Percentiles rank a stretch among this genome's conserved stretches.
phyloP scores from a whole-genome alignment of 306 rosid genomes.

The Rosa lucieae region DNA sequence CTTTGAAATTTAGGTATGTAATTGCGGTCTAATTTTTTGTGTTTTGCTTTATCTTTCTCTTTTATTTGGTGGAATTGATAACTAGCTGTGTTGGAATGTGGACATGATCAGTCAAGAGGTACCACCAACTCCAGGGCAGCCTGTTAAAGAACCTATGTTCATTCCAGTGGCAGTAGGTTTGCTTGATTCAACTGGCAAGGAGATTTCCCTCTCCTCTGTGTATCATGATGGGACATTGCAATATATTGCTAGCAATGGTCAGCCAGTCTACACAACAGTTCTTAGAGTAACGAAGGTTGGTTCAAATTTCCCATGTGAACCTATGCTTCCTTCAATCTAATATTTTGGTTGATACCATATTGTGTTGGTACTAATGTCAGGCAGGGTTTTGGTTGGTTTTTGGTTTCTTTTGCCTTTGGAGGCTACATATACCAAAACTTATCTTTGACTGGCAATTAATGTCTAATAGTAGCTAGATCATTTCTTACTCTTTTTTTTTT shows the following conservation, averaged over 20 bases:
- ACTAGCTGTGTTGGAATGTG: constrained; percentile 36
- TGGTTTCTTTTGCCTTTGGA: not conserved
- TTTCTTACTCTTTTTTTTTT: not conserved
- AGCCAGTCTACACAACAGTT: constrained; percentile 66
- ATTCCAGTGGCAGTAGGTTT: constrained; percentile 86
- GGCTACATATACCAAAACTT: not conserved
- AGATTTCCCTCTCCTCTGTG: constrained; percentile 62
- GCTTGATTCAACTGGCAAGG: constrained; percentile 75
- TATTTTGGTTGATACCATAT: not conserved
- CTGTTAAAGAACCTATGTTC: constrained; percentile 87
- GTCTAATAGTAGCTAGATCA: not conserved
- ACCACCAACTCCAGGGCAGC: constrained; percentile 92
- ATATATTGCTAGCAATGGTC: constrained; percentile 51
- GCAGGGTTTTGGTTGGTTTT: not conserved
- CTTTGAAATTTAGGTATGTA: constrained; percentile 77
- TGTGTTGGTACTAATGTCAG: not conserved
- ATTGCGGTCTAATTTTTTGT: constrained; percentile 15
- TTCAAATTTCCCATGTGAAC: constrained; percentile 13
- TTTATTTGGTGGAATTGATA: constrained; percentile 28
- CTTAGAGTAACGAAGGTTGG: constrained; percentile 89
- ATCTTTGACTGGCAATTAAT: not conserved
- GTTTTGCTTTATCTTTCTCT: constrained; percentile 15
- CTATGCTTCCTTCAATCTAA: constrained; percentile 1
- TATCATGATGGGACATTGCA: constrained; percentile 69
- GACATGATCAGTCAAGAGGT: constrained; percentile 69